A percentile compares a stretch with the other conserved stretches of the same genome.
Conservation (phyloP, 176 grass and related monocot species). For the Microstegium vimineum region DNA sequence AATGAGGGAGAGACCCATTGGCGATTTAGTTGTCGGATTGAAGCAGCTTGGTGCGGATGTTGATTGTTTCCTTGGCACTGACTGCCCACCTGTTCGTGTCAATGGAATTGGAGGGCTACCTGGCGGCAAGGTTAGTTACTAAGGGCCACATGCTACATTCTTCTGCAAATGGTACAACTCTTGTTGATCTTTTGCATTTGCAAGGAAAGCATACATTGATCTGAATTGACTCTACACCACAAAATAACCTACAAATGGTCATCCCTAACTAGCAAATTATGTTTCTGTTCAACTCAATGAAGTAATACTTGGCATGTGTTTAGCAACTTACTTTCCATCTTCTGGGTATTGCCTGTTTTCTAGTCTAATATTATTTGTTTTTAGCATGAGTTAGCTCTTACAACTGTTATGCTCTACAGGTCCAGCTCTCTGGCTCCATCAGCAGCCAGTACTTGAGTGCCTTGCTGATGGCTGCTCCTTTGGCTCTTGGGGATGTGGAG, state of each 20-base stretch:
- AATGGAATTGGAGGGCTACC: conserved; percentile 86
- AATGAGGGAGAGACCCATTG: conserved; percentile 98
- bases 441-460: conserved; percentile 97
- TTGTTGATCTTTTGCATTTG: background rate
- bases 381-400: background rate
- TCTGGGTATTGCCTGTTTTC: background rate
- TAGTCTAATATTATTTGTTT: background rate
- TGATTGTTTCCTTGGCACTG: conserved; percentile 94
- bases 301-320: background rate
- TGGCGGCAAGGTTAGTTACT: conserved; percentile 82
- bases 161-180: background rate
- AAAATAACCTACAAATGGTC: background rate
- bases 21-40: conserved; percentile 79
- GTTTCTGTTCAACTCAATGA: background rate
- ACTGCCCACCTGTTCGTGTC: conserved; percentile 89
- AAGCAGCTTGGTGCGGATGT: conserved; percentile 88
- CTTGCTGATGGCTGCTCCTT: conserved; percentile 94
- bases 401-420: conserved; percentile 33
- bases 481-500: conserved; percentile 89
- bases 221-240: background rate
- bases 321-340: background rate
- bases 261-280: background rate
- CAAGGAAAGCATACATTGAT: background rate
- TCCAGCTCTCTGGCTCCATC: conserved; percentile 92
- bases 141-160: background rate